Evolutionary conservation across 225 moss, liverwort and hornwort species (phyloP).

Genomic region (Antitrichia curtipendula): DNA sequence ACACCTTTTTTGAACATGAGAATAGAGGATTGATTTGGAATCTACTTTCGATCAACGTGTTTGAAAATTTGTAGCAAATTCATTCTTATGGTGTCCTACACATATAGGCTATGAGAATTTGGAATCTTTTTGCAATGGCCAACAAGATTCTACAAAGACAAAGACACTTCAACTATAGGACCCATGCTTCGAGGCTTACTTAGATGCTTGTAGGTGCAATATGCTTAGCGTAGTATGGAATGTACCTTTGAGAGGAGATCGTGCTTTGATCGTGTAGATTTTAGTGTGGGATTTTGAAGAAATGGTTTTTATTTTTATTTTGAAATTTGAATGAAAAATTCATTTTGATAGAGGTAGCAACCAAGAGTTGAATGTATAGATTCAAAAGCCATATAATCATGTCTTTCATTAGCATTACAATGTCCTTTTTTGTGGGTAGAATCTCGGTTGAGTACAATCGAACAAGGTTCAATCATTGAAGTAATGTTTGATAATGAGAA

Average conservation of each 20-base stretch:
- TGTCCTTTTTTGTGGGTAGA: not conserved
- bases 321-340: not conserved
- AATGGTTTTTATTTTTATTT: too few relatives aligned
- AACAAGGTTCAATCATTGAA: not conserved
- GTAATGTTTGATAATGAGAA: not conserved
- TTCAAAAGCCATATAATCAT: too few relatives aligned
- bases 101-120: too few relatives aligned
- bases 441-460: not conserved
- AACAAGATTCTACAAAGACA: not conserved
- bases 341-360: not conserved
- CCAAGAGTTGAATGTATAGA: not conserved
- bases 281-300: not conserved
- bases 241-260: not conserved
- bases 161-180: not conserved
- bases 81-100: too few relatives aligned
- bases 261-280: not conserved
- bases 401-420: too few relatives aligned
- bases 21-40: accelerated
- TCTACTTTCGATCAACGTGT: too few relatives aligned
- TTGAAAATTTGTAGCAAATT: not conserved
- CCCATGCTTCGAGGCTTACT: not conserved
- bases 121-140: not conserved
- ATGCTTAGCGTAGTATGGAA: not conserved
- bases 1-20: not conserved
- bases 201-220: not conserved